Evolutionary conservation across 176 grass and related monocot genomes (phyloP), one percentile per base, ranked within the genome.

Genomic region (Alloteropsis semialata): DNA sequence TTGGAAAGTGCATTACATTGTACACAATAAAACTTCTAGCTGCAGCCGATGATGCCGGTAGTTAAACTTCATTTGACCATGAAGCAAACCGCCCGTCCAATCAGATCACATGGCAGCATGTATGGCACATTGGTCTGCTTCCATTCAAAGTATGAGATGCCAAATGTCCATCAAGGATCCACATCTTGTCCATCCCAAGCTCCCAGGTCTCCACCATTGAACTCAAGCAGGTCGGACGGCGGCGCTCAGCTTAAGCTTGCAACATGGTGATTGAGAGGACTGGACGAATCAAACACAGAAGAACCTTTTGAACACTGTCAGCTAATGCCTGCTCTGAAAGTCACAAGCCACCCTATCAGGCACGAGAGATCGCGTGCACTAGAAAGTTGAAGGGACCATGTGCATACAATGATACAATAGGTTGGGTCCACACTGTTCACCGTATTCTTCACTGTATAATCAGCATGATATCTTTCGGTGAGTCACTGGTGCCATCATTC

Each of bases 31-130:
- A 64, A 27, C 38, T 54, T 10, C 19, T 21, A 88, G 6, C 10
- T 11, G 44, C 60, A 10, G 22, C 29, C 16, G 30, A 76, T 63
- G 43, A 36, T 42, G 24, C 62, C n/a, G 10, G 46, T 14, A 51
- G 57, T 29, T 71, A 79, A 73, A 73, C 30, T 83, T 63, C 33
- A 77, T 83, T 68, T 59, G 38, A 80, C n/a, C 68, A 41, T 43
- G 87, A 84, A 84, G 87, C 76, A 49, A 84, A 17, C 68, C 10
- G 49, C 75, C 82, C 28, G 33, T 14, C 38, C 72, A 51, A 32
- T 58, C 55, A 65, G 45, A 82, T 85, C 54, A 42, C 60, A 60
- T 59, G 87, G 34, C 33, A 54, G 18, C 19, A 54, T 34, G 29
- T 53, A 34, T 54, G 9, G 18, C 58, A 15, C 46, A 82, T 58